Conservation (phyloP, 352 stramenopile genomes). For the Pythium rishiriense region DNA sequence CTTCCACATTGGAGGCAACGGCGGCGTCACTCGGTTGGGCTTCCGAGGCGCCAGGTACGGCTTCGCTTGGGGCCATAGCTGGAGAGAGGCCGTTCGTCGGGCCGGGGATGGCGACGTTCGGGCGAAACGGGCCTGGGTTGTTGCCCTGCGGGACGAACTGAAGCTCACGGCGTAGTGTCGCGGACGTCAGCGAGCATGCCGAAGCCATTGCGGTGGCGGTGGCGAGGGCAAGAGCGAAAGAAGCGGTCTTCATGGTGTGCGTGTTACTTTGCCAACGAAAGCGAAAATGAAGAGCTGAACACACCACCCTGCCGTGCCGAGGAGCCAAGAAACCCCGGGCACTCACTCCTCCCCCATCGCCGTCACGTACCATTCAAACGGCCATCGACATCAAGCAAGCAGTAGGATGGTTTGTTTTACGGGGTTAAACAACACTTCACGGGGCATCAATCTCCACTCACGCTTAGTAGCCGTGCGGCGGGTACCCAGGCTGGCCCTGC, state of each 20-base stretch:
- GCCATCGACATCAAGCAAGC: too few relatives aligned
- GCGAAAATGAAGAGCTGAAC: too few relatives aligned
- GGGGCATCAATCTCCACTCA: not conserved
- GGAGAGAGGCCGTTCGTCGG: not conserved
- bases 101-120: not conserved
- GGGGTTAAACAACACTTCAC: not conserved
- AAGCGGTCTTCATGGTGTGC: conserved; percentile 14
- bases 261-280: too few relatives aligned
- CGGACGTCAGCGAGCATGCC: not conserved
- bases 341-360: not conserved
- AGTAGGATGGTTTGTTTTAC: too few relatives aligned
- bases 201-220: not conserved
- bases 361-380: not conserved
- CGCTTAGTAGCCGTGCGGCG: conserved; percentile 19
- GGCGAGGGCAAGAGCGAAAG: not conserved
- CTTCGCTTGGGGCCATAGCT: not conserved
- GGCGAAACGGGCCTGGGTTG: conserved; percentile 5
- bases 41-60: not conserved
- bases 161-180: conserved; percentile 9
- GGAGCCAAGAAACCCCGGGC: too few relatives aligned
- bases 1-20: not conserved
- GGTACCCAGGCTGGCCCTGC: conserved; percentile 3
- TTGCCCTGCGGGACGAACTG: conserved; percentile 17
- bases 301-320: too few relatives aligned
- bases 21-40: not conserved